phyloP scores from a whole-genome alignment of 2,329 filamentous ascomycete genomes.

The Corniculantispora saksenae region DNA sequence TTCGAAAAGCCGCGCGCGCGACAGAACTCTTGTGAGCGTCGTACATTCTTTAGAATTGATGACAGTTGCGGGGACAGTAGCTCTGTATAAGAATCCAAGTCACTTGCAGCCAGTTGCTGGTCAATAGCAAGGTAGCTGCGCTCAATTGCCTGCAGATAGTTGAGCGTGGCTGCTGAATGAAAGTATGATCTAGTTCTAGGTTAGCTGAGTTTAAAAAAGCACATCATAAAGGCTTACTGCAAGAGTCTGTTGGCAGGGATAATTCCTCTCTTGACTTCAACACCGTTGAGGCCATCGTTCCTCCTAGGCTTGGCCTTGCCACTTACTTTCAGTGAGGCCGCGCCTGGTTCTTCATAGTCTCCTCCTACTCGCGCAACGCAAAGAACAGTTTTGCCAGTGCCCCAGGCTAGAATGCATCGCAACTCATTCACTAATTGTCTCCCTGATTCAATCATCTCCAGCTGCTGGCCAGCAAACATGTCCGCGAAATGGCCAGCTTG shows the following conservation, averaged over 20 bases:
- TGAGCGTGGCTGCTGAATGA: slow-evolving; percentile 90
- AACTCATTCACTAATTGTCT: slow-evolving; percentile 96
- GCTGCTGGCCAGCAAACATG: slow-evolving; percentile 93
- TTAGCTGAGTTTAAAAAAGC: slow-evolving; percentile 12
- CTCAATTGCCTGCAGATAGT: slow-evolving; percentile 84
- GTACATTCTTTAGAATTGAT: slow-evolving; percentile 87
- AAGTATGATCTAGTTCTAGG: slow-evolving; percentile 72
- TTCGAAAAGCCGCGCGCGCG: slow-evolving; percentile 86
- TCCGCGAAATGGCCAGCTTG: slow-evolving; percentile 98
- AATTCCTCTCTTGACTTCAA: no score
- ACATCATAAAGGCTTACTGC: no score
- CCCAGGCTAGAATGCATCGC: slow-evolving; percentile 94
- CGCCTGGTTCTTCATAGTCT: slow-evolving; percentile 95
- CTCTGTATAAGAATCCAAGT: slow-evolving; percentile 80
- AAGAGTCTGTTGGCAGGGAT: no score
- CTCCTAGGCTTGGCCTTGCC: no score
- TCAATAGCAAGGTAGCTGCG: slow-evolving; percentile 85
- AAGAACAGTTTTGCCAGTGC: slow-evolving; percentile 76
- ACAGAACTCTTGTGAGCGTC: slow-evolving; percentile 92
- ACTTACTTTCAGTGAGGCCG: slow-evolving; percentile 79
- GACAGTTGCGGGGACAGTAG: no score
- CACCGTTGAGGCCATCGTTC: no score
- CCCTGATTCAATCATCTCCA: slow-evolving; percentile 88
- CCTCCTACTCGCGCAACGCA: slow-evolving; percentile 95
- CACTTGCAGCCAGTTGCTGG: no score